Evolutionary conservation across 192 early-diverging fungal genomes (phyloP).

Genomic region (Podila epicladia): DNA sequence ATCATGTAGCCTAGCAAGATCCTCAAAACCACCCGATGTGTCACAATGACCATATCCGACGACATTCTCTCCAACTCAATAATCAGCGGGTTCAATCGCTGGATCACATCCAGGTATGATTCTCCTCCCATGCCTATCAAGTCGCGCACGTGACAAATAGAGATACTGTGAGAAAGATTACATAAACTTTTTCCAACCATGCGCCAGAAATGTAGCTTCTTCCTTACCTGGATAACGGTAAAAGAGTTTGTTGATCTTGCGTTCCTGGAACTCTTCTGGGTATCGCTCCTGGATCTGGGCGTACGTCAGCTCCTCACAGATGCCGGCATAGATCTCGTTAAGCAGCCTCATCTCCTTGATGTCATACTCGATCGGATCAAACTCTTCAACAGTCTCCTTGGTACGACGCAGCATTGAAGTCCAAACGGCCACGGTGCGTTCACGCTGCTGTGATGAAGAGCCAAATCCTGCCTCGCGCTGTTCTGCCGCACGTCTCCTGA

Average conservation of each 20-base stretch:
- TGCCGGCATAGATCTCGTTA: conserved; percentile 91
- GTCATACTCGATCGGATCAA: conserved; percentile 83
- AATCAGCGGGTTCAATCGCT: conserved; percentile 91
- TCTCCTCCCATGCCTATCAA: conserved; percentile 85
- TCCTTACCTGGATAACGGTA: conserved; percentile 87
- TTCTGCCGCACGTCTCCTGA: conserved; percentile 16
- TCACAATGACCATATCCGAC: conserved; percentile 86
- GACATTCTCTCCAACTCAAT: conserved; percentile 96
- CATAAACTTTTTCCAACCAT: background rate
- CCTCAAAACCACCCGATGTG: conserved; percentile 91
- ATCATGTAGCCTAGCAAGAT: conserved; percentile 92
- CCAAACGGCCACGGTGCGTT: conserved; percentile 71
- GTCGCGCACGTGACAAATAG: background rate
- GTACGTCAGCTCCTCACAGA: conserved; percentile 81
- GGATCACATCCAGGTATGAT: conserved; percentile 93
- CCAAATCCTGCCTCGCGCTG: conserved; percentile 11
- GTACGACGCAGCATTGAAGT: conserved; percentile 89
- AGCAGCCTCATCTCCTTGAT: conserved; percentile 83
- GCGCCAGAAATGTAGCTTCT: background rate
- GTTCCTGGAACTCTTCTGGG: conserved; percentile 85
- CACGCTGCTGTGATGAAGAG: conserved; percentile 12
- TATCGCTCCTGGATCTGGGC: conserved; percentile 79
- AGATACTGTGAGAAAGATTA: background rate
- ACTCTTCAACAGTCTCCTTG: conserved; percentile 83
- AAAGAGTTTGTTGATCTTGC: conserved; percentile 87